Percentiles rank a stretch among this genome's conserved stretches.
Evolutionary conservation across 129 eudicot species (phyloP).

Genomic region (Artemisia annua): DNA sequence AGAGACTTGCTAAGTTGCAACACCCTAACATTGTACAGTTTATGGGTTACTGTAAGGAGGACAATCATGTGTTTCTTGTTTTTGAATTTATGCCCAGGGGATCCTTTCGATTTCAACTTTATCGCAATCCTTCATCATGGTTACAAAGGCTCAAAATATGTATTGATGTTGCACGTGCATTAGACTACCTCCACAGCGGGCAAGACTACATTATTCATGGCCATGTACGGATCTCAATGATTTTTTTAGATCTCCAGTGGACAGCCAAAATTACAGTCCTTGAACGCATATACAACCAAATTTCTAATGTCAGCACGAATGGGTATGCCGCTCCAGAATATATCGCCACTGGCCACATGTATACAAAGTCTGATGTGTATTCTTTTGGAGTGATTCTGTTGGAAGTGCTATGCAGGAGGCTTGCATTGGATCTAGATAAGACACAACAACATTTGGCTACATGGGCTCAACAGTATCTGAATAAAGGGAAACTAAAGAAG

Average conservation of each 20-base stretch:
- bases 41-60: not conserved
- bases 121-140: not conserved
- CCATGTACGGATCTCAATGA: not conserved
- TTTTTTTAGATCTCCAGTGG: not conserved
- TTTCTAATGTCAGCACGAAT: not conserved
- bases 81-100: too few species aligned
- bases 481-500: not conserved
- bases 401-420: constrained; percentile 13
- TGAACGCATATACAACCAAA: not conserved
- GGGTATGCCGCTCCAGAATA: constrained; percentile 15
- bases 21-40: constrained; percentile 3
- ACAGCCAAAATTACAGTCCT: constrained; percentile 4
- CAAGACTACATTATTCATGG: constrained; percentile 4
- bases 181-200: not conserved
- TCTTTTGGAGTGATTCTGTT: constrained; percentile 18
- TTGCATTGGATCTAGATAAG: constrained; percentile 5
- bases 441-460: not conserved
- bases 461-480: not conserved
- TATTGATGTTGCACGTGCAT: constrained; percentile 5
- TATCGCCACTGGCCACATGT: not conserved
- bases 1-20: not conserved
- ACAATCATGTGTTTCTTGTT: not conserved
- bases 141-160: constrained; percentile 1
- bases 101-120: not conserved
- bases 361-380: constrained; percentile 20